Conservation (phyloP, 2,329 filamentous ascomycete species). For the Penicillium digitatum region DNA sequence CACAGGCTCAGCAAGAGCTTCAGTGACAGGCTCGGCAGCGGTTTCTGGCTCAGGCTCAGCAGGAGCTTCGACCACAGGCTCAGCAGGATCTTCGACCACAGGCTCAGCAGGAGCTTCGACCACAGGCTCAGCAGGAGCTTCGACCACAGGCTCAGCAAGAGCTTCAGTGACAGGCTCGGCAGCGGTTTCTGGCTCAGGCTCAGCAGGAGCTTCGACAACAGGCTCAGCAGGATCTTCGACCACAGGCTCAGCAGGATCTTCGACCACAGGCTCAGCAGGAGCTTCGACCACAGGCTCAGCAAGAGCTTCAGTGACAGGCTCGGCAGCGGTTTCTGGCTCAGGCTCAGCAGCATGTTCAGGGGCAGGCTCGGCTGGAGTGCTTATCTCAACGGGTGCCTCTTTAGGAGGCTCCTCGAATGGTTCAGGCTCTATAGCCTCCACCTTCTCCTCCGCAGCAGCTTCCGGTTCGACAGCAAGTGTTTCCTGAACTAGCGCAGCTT, state of each 20-base stretch:
- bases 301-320: slow-evolving; percentile 7
- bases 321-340: neutral
- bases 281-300: no score
- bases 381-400: neutral
- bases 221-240: slow-evolving; percentile 3
- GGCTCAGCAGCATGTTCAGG: neutral
- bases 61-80: neutral
- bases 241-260: slow-evolving; percentile 9
- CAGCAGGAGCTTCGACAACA: slow-evolving; percentile 4
- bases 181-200: neutral
- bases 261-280: neutral
- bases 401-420: slow-evolving; percentile 1
- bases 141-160: neutral
- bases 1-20: slow-evolving; percentile 1
- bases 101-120: slow-evolving; percentile 7
- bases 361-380: neutral
- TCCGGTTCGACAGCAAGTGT: slow-evolving; percentile 1
- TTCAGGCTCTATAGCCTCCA: slow-evolving; percentile 6
- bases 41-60: neutral
- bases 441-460: neutral
- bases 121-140: neutral
- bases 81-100: no score
- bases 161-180: neutral
- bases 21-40: neutral
- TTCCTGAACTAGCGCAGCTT: slow-evolving; percentile 8